These are phyloP conservation scores for Diospyros kaki DNA, from an alignment of 148 eudicot genomes.

Conservation along the genomic window DNA sequence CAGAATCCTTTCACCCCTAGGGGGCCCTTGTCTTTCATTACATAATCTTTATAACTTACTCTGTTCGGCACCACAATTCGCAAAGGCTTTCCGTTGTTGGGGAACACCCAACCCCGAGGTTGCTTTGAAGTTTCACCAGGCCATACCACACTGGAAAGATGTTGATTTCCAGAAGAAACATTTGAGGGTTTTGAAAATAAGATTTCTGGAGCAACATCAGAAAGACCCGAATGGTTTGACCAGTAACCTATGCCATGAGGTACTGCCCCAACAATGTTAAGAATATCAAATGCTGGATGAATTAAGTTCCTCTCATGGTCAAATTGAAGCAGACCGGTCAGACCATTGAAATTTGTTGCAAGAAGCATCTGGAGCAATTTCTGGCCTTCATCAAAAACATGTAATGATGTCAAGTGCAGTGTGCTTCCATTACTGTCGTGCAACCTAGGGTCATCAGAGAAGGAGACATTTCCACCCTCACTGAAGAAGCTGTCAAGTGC, in stretches of 20 bases:
- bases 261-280: slow-evolving; percentile 74
- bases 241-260: slow-evolving; percentile 68
- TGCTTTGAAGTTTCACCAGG: slow-evolving; percentile 61
- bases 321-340: slow-evolving; percentile 55
- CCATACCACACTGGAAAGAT: slow-evolving; percentile 67
- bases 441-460: slow-evolving; percentile 55
- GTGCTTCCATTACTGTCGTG: slow-evolving; percentile 32
- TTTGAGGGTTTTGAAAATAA: slow-evolving; percentile 48
- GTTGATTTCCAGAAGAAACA: slow-evolving; percentile 35
- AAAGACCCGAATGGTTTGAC: slow-evolving; percentile 75
- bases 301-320: slow-evolving; percentile 57
- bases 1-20: slow-evolving; percentile 76
- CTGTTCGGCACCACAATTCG: slow-evolving; percentile 74
- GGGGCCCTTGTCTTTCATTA: slow-evolving; percentile 47
- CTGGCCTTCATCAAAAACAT: slow-evolving; percentile 57
- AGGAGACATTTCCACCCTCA: slow-evolving; percentile 49
- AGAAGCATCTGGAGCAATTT: slow-evolving; percentile 45
- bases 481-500: slow-evolving; percentile 62
- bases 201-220: slow-evolving; percentile 58
- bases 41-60: slow-evolving; percentile 54
- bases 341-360: slow-evolving; percentile 46
- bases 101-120: slow-evolving; percentile 95
- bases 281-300: slow-evolving; percentile 57
- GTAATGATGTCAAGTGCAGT: slow-evolving; percentile 48
- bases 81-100: slow-evolving; percentile 77